These are phyloP conservation scores for Toxoplasma gondii DNA, from an alignment of 169 alveolate species.

Conservation along the genomic window DNA sequence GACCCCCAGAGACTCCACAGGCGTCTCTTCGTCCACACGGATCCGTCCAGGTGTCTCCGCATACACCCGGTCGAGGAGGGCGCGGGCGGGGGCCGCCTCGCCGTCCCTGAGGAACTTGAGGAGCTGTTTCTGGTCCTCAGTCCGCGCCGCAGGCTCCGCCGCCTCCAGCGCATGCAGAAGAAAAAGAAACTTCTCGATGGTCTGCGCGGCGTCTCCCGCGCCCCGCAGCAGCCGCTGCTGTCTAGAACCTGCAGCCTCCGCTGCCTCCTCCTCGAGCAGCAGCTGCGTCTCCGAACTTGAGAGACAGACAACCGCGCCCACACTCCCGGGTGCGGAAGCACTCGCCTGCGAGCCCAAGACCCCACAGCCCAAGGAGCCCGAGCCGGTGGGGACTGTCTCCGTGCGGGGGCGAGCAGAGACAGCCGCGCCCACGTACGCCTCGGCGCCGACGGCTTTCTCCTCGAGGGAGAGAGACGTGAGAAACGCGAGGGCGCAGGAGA, in stretches of 20 bases:
- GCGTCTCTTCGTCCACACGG: neutral
- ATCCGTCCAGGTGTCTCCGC: too few relatives aligned
- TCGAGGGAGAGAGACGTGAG: constrained; percentile 15
- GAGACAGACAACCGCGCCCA: neutral
- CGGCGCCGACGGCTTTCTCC: neutral
- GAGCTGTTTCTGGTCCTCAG: neutral
- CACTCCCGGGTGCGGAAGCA: neutral
- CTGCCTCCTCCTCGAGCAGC: neutral
- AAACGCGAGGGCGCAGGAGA: constrained; percentile 9
- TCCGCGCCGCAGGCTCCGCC: neutral
- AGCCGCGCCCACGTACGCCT: neutral
- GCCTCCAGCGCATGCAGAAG: neutral
- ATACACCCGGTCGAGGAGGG: too few relatives aligned
- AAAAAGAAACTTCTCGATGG: neutral
- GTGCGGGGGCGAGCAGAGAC: neutral
- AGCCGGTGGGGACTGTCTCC: too few relatives aligned
- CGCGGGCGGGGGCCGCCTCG: neutral
- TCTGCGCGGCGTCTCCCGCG: neutral
- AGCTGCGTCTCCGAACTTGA: neutral
- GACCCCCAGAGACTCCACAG: neutral
- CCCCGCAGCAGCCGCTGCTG: neutral
- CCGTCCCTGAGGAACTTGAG: neutral
- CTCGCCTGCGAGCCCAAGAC: too few relatives aligned
- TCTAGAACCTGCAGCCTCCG: neutral
- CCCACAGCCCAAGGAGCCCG: too few relatives aligned